Evolutionary conservation across 257 asterid genomes (phyloP).

Genomic region (Cynanchum wilfordii): DNA sequence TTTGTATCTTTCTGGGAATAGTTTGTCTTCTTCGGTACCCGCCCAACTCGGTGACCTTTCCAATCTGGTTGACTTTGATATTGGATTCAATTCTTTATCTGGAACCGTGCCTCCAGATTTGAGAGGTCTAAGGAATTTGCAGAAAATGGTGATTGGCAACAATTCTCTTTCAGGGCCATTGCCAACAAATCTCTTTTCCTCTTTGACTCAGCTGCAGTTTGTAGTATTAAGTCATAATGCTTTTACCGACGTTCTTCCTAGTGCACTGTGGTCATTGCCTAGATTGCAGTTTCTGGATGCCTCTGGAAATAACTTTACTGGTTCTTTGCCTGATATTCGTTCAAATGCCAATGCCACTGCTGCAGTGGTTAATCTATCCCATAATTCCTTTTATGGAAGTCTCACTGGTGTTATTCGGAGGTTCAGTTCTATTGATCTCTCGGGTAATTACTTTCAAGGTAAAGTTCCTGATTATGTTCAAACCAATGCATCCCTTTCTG

Average conservation of each 20-base stretch:
- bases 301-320: constrained; percentile 72
- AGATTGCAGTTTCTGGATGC: constrained; percentile 58
- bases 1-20: constrained; percentile 70
- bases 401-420: constrained; percentile 49
- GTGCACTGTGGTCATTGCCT: constrained; percentile 61
- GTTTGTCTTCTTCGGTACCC: constrained; percentile 69
- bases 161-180: constrained; percentile 56
- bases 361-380: constrained; percentile 52
- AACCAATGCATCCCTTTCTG: constrained; percentile 28
- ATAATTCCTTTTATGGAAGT: constrained; percentile 64
- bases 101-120: constrained; percentile 54
- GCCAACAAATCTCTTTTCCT: constrained; percentile 46
- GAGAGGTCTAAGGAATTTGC: constrained; percentile 56
- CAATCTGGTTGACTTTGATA: constrained; percentile 67
- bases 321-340: constrained; percentile 47
- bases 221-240: constrained; percentile 48
- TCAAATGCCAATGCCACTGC: constrained; percentile 31
- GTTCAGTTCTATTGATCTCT: constrained; percentile 51
- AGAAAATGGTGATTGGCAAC: constrained; percentile 36
- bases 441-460: constrained; percentile 80
- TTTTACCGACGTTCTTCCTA: constrained; percentile 50
- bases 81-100: constrained; percentile 56
- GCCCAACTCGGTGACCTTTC: constrained; percentile 69
- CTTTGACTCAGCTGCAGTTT: constrained; percentile 44
- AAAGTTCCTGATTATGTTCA: constrained; percentile 51